Percentiles rank a stretch among this genome's conserved stretches.
Evolutionary conservation across 352 stramenopile species (phyloP).

Genomic region (Globisporangium megalacanthum): DNA sequence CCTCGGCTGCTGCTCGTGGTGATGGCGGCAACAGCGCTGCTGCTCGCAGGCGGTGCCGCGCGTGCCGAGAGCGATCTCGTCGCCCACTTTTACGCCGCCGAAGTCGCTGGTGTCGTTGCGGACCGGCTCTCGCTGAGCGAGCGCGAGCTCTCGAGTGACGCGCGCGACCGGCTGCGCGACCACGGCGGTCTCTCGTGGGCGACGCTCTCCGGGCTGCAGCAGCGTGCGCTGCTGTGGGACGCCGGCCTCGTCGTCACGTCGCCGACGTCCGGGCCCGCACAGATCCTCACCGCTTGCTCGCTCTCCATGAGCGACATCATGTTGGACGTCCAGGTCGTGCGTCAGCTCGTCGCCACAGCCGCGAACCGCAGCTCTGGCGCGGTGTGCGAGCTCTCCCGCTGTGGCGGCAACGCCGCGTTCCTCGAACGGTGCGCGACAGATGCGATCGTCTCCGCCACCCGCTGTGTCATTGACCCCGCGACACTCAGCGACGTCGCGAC

Average conservation of each 20-base stretch:
- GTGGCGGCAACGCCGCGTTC: constrained; percentile 48
- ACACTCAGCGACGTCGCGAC: constrained; percentile 22
- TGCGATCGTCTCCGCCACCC: constrained; percentile 26
- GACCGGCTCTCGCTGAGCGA: constrained; percentile 28
- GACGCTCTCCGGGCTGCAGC: constrained; percentile 46
- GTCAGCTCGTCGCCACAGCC: constrained; percentile 15
- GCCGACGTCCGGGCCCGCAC: constrained; percentile 25
- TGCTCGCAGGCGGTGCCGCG: neutral
- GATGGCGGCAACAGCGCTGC: neutral
- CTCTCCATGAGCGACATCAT: constrained; percentile 58
- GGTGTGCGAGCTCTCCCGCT: constrained; percentile 24
- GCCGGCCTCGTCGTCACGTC: constrained; percentile 50
- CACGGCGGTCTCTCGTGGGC: constrained; percentile 7
- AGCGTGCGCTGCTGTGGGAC: constrained; percentile 73
- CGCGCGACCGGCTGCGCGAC: constrained; percentile 9
- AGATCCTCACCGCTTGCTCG: constrained; percentile 54
- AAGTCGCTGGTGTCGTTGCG: constrained; percentile 18
- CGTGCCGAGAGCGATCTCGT: constrained; percentile 39
- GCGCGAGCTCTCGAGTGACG: constrained; percentile 36
- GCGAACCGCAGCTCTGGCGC: constrained; percentile 3
- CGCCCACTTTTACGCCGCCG: constrained; percentile 38
- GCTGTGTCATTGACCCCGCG: constrained; percentile 36
- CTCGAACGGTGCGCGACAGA: constrained; percentile 30
- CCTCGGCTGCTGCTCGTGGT: neutral
- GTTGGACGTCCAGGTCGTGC: constrained; percentile 33